Percentiles rank a stretch among this genome's conserved stretches.
Evolutionary conservation across 306 rosid genomes (phyloP).

Genomic region (Cicer bijugum): DNA sequence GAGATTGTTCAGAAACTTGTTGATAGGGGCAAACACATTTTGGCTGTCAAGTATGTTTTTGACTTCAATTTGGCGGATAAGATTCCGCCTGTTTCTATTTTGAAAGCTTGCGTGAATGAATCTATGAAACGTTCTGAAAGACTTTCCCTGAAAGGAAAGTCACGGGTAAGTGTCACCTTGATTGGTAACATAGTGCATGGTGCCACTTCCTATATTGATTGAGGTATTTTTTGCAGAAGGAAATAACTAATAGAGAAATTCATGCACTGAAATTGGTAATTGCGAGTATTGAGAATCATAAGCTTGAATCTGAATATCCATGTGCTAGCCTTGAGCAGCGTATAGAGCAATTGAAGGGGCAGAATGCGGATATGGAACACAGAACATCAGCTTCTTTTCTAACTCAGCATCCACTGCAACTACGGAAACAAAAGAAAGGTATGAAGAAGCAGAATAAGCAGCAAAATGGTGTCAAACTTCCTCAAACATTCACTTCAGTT

Average conservation of each 20-base stretch:
- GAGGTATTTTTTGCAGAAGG: conserved; percentile 58
- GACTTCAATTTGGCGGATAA: conserved; percentile 69
- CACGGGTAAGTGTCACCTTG: conserved; percentile 57
- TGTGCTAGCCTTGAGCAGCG: conserved; percentile 58
- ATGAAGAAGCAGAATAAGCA: conserved; percentile 41
- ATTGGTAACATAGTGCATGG: conserved; percentile 23
- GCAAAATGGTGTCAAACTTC: conserved; percentile 61
- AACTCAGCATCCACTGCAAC: conserved; percentile 43
- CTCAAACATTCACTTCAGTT: conserved; percentile 46
- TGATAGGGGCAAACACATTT: conserved; percentile 58
- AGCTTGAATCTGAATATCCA: conserved; percentile 73
- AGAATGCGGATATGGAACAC: conserved; percentile 49
- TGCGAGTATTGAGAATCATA: conserved; percentile 61
- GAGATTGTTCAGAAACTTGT: conserved; percentile 74
- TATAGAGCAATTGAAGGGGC: conserved; percentile 64
- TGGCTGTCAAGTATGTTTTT: conserved; percentile 69
- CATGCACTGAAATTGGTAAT: conserved; percentile 64
- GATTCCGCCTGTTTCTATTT: conserved; percentile 72
- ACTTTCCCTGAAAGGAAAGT: conserved; percentile 61
- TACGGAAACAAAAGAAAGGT: conserved; percentile 40
- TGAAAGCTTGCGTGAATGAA: conserved; percentile 65
- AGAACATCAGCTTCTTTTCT: conserved; percentile 49
- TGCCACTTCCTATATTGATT: conserved; percentile 43
- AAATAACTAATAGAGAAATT: conserved; percentile 64
- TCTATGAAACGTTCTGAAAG: conserved; percentile 55